Percentiles rank a stretch among this genome's conserved stretches.
Conservation (phyloP, 2,329 filamentous ascomycete species). For the Hypomyces rosellus region DNA sequence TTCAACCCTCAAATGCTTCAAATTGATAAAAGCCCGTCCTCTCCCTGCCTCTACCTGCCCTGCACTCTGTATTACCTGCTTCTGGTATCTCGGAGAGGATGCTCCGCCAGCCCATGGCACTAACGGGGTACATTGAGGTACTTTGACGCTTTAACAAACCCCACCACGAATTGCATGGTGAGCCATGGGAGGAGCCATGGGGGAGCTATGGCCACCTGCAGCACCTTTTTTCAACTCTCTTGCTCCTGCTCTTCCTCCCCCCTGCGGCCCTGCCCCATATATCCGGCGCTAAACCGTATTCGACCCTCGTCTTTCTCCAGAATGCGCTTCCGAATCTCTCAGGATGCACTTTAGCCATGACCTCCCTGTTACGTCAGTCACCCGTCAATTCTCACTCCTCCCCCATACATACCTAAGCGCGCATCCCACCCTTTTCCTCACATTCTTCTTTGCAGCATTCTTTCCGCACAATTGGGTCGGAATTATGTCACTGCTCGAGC, state of each 20-base stretch:
- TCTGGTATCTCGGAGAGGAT: slow-evolving; percentile 2
- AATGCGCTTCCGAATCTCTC: too few species aligned
- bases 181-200: not conserved
- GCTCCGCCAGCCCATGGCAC: slow-evolving; percentile 2
- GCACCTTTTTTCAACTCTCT: too few species aligned
- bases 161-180: not conserved
- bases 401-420: not conserved
- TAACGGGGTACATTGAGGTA: slow-evolving; percentile 4
- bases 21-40: too few species aligned
- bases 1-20: too few species aligned
- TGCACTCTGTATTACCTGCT: too few species aligned
- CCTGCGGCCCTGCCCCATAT: too few species aligned
- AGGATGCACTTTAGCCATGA: too few species aligned
- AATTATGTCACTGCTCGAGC: slow-evolving; percentile 1
- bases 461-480: slow-evolving; percentile 3
- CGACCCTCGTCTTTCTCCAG: too few species aligned
- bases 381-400: too few species aligned
- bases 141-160: slow-evolving; percentile 6
- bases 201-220: slow-evolving; percentile 1
- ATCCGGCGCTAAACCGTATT: too few species aligned
- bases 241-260: not conserved
- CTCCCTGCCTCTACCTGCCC: too few species aligned
- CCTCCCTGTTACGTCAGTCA: too few species aligned
- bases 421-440: not conserved
- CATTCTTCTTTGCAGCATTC: slow-evolving; percentile 3